A percentile compares a stretch with the other conserved stretches of the same genome.
These are phyloP conservation scores for Mucor plumbeus DNA, from an alignment of 371 early-diverging fungal species.

Conservation along the genomic window DNA sequence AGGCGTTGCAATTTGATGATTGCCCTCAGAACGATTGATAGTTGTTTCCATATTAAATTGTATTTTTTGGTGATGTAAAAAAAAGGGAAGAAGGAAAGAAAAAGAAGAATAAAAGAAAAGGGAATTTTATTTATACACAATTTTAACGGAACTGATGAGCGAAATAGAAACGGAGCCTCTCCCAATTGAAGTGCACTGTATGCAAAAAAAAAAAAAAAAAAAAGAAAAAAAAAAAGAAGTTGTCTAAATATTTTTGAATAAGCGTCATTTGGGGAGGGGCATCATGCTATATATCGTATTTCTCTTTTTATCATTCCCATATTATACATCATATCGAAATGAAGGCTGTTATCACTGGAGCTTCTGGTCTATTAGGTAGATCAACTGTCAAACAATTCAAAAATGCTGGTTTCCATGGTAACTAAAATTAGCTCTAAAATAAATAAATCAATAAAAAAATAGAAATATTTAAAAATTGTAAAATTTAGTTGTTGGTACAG, in stretches of 20 bases:
- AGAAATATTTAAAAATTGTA: neutral
- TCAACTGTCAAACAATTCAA: constrained; percentile 65
- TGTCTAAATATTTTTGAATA: neutral
- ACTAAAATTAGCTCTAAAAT: neutral
- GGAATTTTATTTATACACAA: neutral
- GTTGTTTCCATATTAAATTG: neutral
- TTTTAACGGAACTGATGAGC: constrained; percentile 9
- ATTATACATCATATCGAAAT: constrained; percentile 16
- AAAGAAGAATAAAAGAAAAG: neutral
- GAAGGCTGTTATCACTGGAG: constrained; percentile 79
- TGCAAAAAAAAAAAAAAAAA: constrained; percentile 4
- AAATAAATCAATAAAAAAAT: neutral
- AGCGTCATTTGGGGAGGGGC: neutral
- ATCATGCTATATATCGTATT: neutral
- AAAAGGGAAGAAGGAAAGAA: neutral
- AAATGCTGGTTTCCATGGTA: constrained; percentile 58
- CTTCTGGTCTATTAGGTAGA: constrained; percentile 85
- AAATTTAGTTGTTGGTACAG: constrained; percentile 70
- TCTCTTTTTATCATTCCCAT: neutral
- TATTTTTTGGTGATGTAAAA: neutral
- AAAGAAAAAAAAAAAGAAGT: neutral
- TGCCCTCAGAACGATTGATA: neutral
- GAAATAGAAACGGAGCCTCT: neutral
- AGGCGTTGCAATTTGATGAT: neutral
- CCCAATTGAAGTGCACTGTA: constrained; percentile 3